Evolutionary conservation across 352 stramenopile species (phyloP).

Genomic region (Phytophthora foliorum): DNA sequence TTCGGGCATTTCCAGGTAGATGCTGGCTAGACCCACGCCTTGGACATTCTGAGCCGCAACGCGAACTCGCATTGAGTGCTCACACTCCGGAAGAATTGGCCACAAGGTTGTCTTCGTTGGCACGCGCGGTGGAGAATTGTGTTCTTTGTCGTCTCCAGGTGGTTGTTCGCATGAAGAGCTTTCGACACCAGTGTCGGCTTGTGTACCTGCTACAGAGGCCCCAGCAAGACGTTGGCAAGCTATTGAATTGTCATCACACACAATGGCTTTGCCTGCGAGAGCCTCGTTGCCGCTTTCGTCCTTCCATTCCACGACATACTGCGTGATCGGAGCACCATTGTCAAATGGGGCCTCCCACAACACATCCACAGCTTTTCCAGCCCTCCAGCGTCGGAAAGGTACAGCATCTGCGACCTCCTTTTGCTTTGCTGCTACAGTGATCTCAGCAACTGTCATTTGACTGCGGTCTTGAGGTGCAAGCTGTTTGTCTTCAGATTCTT

Average conservation of each 20-base stretch:
- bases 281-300: constrained; percentile 53
- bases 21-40: constrained; percentile 63
- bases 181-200: neutral
- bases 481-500: constrained; percentile 31
- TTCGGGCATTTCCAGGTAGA: constrained; percentile 60
- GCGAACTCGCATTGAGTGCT: constrained; percentile 59
- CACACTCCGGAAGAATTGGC: constrained; percentile 59
- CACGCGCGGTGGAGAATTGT: neutral
- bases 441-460: constrained; percentile 48
- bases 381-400: constrained; percentile 72
- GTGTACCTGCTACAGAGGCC: neutral
- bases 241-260: constrained; percentile 24
- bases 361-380: constrained; percentile 78
- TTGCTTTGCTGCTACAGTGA: constrained; percentile 56
- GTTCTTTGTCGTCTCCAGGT: neutral
- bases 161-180: neutral
- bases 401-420: constrained; percentile 48
- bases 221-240: constrained; percentile 18
- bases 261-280: constrained; percentile 27
- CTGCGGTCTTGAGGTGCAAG: constrained; percentile 3
- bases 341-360: constrained; percentile 71
- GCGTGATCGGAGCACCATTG: constrained; percentile 68
- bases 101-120: constrained; percentile 72
- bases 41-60: constrained; percentile 73
- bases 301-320: constrained; percentile 81